A percentile compares a stretch with the other conserved stretches of the same genome.
phyloP scores from a whole-genome alignment of 2,329 filamentous ascomycete species.

The Xylariaceae sp. region DNA sequence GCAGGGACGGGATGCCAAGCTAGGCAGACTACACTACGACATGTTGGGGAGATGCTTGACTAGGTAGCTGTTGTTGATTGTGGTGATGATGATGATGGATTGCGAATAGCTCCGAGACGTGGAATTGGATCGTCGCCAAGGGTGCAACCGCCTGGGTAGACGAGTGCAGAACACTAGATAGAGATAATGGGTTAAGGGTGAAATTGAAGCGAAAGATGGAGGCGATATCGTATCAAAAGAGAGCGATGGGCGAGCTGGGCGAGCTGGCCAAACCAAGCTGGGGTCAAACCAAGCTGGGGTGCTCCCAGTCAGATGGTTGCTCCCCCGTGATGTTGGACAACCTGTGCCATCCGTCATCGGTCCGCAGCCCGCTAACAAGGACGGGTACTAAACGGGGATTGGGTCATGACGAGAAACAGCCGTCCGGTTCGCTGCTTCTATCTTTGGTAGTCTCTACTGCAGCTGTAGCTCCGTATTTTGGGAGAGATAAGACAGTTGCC shows the following conservation, averaged over 20 bases:
- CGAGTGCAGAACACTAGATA: background rate
- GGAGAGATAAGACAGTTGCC: too few relatives aligned
- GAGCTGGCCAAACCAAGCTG: background rate
- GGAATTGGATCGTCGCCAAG: background rate
- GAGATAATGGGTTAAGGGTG: conserved; percentile 5
- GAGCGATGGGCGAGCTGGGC: conserved; percentile 6
- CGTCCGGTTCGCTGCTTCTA: background rate
- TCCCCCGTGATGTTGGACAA: conserved; percentile 41
- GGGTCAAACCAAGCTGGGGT: conserved; percentile 14
- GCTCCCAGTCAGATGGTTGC: conserved; percentile 37
- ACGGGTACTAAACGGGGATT: conserved; percentile 24
- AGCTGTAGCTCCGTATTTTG: too few relatives aligned
- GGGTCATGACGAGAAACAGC: conserved; percentile 21
- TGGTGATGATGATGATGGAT: background rate
- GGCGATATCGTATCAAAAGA: background rate
- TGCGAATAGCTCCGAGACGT: conserved; percentile 9
- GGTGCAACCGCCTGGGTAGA: conserved; percentile 1
- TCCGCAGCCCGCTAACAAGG: conserved; percentile 34
- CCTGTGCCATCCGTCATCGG: conserved; percentile 44
- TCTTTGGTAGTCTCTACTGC: too few relatives aligned
- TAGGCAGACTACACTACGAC: conserved; percentile 38
- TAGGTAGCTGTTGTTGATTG: background rate
- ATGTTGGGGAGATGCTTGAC: conserved; percentile 31
- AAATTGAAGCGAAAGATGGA: too few relatives aligned
- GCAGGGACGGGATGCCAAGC: conserved; percentile 37